Percentiles rank a stretch among this genome's conserved stretches.
phyloP scores from a whole-genome alignment of 148 eudicot species.

The Linanthus parryae region DNA sequence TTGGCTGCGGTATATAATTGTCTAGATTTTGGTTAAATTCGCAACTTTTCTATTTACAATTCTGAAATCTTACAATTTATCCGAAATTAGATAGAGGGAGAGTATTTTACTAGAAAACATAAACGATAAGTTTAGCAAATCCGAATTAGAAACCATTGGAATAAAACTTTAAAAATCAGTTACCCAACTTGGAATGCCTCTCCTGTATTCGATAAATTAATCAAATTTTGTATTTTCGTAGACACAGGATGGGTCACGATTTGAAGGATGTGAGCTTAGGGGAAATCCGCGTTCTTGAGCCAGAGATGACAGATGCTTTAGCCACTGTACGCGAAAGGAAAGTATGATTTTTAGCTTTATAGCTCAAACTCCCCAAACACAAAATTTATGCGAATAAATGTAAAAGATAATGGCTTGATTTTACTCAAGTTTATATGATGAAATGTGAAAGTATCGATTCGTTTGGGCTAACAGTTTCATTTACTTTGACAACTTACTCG shows the following conservation, averaged over 20 bases:
- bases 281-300: conserved; percentile 35
- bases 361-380: background rate
- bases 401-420: no score
- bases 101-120: background rate
- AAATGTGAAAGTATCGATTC: no score
- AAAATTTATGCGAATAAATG: no score
- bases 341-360: conserved; percentile 24
- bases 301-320: conserved; percentile 32
- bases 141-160: background rate
- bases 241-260: conserved; percentile 57
- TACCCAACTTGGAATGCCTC: no score
- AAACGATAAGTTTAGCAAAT: background rate
- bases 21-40: no score
- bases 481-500: background rate
- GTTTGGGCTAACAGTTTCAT: background rate
- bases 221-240: conserved; percentile 13
- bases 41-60: no score
- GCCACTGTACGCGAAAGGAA: conserved; percentile 35
- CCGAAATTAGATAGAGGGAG: no score
- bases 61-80: no score
- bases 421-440: no score
- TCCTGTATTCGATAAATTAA: no score
- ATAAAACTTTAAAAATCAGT: background rate
- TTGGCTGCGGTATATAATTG: no score
- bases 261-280: conserved; percentile 24